Conservation (phyloP, 2,329 filamentous ascomycete genomes). For the Penicillium sp. region DNA sequence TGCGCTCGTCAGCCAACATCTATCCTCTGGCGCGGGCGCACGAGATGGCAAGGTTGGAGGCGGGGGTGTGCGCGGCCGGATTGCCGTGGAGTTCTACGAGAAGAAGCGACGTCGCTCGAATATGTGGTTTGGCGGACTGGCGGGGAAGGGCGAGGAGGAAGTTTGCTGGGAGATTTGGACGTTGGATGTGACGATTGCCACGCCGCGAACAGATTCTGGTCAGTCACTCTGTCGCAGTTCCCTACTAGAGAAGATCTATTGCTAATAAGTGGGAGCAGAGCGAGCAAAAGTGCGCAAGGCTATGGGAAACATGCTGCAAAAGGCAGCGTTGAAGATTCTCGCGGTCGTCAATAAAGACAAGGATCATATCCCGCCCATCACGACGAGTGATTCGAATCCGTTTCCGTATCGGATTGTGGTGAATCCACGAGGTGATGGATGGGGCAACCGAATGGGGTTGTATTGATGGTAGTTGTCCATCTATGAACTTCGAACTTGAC, state of each 20-base stretch:
- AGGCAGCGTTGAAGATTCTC: slow-evolving; percentile 84
- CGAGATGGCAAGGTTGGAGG: slow-evolving; percentile 35
- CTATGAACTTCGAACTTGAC: background rate
- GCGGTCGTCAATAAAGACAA: slow-evolving; percentile 81
- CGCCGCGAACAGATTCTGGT: slow-evolving; percentile 84
- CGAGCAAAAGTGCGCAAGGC: slow-evolving; percentile 80
- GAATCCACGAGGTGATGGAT: slow-evolving; percentile 72
- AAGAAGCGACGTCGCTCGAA: slow-evolving; percentile 78
- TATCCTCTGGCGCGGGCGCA: slow-evolving; percentile 55
- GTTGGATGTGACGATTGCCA: slow-evolving; percentile 85
- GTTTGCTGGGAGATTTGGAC: slow-evolving; percentile 97
- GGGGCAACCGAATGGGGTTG: slow-evolving; percentile 73
- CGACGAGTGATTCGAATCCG: slow-evolving; percentile 81
- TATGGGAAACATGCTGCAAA: slow-evolving; percentile 83
- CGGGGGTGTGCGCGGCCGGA: slow-evolving; percentile 61
- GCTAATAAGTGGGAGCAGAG: slow-evolving; percentile 58
- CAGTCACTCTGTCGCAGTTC: slow-evolving; percentile 29
- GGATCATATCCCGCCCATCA: slow-evolving; percentile 95
- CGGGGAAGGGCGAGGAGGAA: slow-evolving; percentile 71
- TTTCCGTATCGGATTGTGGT: slow-evolving; percentile 92
- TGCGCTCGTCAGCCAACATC: slow-evolving; percentile 68
- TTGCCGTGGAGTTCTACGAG: slow-evolving; percentile 90
- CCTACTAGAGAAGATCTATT: no score
- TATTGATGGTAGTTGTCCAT: slow-evolving; percentile 46
- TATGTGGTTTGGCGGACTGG: slow-evolving; percentile 54